Conservation (phyloP, 2,329 filamentous ascomycete species). For the Lecanosticta acicola region DNA sequence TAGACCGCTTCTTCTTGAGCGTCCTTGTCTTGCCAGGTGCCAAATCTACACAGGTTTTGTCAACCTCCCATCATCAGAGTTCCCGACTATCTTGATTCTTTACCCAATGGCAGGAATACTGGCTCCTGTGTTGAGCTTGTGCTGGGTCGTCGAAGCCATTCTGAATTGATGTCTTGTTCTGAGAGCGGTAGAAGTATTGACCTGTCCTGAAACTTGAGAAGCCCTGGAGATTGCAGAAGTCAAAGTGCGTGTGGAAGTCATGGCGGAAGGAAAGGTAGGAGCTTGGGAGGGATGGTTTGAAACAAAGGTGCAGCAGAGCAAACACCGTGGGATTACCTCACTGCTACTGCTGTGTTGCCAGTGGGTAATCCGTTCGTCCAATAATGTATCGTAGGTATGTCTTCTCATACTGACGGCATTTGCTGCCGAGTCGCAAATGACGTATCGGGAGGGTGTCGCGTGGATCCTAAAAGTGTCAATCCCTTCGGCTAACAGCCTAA, state of each 20-base stretch:
- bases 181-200: background rate
- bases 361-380: no score
- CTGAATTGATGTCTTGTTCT: slow-evolving; percentile 19
- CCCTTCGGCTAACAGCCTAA: no score
- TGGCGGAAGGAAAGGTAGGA: background rate
- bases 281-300: no score
- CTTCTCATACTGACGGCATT: no score
- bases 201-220: slow-evolving; percentile 13
- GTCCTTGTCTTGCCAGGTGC: slow-evolving; percentile 51
- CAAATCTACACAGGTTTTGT: slow-evolving; percentile 43
- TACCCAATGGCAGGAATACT: slow-evolving; percentile 31
- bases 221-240: slow-evolving; percentile 12
- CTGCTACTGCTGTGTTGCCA: background rate
- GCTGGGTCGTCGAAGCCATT: slow-evolving; percentile 29
- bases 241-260: slow-evolving; percentile 9
- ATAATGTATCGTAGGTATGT: no score
- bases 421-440: no score
- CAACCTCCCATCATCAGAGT: slow-evolving; percentile 43
- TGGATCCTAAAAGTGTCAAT: no score
- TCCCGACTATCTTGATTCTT: slow-evolving; percentile 4
- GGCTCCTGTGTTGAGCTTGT: slow-evolving; percentile 36
- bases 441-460: no score
- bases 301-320: no score
- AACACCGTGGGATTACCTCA: background rate
- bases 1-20: slow-evolving; percentile 46